Base-by-base conservation (phyloP, 2,329 filamentous ascomycete species). In the Fusarium setosum region DNA sequence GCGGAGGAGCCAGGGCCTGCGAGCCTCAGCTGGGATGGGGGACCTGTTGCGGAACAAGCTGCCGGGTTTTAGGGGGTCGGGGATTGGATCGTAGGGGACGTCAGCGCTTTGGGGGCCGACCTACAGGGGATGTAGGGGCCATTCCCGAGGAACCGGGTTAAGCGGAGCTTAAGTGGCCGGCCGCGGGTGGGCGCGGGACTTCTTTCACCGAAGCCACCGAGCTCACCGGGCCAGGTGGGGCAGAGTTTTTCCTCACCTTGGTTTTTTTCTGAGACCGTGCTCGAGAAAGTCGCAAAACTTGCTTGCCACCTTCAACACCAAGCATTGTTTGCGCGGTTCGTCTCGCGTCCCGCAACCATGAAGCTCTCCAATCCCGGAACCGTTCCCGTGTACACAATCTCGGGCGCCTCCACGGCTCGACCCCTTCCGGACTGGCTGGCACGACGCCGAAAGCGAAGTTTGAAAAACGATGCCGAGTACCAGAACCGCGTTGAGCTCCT, bases 371-470 rank as follows among this genome's bases (percentile, higher is more conserved):
- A 93, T 72, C 89, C 92, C 67, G 92, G 93, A 64, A 86, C 90
- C 41, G 92, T 97, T 60, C 92, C 92, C 57, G 94, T 97, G 3
- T 99, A 99, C 76, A 98, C 96, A 54, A 92, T 99, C 73, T 94
- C 95, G 34, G 96, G 96, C 67, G 93, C 93, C 31, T 93, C 93
- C 32, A 95, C 93, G 17, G 92, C 93, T 7, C 88, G 95, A 23
- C 92, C 93, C 18, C 85, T 99, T 26, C 96, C 96, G 61, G 96
- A 99, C 80, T 99, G 96, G 94, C 91, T 99, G 61, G 92, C 94
- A 31, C 88, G 93, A 68, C 91, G 93, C 72, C 86, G 95, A 76
- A 98, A 97, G 84, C 87, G 92, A 76, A 96, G 92, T 75, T 82
- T 97, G 70, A 98, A 98, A 80, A 90, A 95, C 69, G 95, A 98